Evolutionary conservation across 805 yeast species (phyloP).

Genomic region (Starmerella geochares): DNA sequence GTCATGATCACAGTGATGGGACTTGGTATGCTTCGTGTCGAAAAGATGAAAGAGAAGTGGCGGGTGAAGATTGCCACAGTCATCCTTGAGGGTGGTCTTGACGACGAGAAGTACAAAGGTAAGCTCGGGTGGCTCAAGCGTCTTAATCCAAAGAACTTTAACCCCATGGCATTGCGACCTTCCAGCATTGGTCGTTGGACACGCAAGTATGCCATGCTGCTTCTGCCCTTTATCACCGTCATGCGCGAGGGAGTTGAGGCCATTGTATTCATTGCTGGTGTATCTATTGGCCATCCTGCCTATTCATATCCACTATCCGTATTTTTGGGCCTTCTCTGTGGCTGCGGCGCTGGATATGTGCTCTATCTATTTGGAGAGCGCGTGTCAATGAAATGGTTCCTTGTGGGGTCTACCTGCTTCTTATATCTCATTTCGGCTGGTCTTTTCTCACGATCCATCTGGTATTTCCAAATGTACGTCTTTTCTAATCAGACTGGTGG

Average conservation of each 20-base stretch:
- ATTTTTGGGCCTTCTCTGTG: conserved; percentile 72
- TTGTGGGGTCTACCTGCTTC: conserved; percentile 78
- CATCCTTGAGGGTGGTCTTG: conserved; percentile 40
- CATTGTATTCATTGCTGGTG: conserved; percentile 92
- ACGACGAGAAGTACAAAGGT: conserved; percentile 21
- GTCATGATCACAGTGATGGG: conserved; percentile 89
- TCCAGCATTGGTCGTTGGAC: conserved; percentile 33
- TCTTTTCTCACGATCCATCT: conserved; percentile 82
- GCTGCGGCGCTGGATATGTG: conserved; percentile 56
- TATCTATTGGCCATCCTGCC: conserved; percentile 59
- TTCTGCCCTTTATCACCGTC: conserved; percentile 81
- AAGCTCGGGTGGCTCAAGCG: conserved; percentile 18
- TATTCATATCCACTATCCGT: conserved; percentile 90
- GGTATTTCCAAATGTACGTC: conserved; percentile 69
- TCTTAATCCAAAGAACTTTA: conserved; percentile 19
- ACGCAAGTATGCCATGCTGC: conserved; percentile 75
- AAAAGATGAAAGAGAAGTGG: conserved; percentile 97
- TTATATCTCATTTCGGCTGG: conserved; percentile 87
- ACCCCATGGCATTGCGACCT: conserved; percentile 23
- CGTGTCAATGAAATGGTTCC: conserved; percentile 75
- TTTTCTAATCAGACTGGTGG: conserved; percentile 71
- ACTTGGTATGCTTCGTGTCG: conserved; percentile 87
- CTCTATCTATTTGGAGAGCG: conserved; percentile 75
- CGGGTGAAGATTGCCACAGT: conserved; percentile 86
- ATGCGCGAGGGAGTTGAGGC: conserved; percentile 97